These are phyloP conservation scores for Fagopyrum tataricum DNA, from an alignment of 148 eudicot genomes.

Conservation along the genomic window DNA sequence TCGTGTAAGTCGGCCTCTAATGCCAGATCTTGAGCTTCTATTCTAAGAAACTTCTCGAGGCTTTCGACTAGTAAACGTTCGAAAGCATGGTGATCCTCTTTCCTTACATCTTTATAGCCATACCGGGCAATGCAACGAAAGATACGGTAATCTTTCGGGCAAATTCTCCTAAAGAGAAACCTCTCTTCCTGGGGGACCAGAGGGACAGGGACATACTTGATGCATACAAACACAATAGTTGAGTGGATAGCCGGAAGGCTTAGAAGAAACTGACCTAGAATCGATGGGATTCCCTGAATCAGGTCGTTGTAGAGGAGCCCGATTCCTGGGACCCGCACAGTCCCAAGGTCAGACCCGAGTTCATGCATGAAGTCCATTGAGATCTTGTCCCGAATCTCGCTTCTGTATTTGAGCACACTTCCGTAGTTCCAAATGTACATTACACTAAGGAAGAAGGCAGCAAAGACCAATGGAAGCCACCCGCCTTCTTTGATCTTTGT, in stretches of 20 bases:
- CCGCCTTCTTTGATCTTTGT: constrained; percentile 84
- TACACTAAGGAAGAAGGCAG: constrained; percentile 57
- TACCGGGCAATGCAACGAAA: constrained; percentile 86
- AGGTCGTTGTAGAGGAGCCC: constrained; percentile 85
- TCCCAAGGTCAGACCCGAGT: constrained; percentile 75
- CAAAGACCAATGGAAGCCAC: constrained; percentile 91
- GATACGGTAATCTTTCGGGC: constrained; percentile 88
- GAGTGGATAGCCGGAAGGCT: constrained; percentile 91
- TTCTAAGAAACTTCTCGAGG: constrained; percentile 62
- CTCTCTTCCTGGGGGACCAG: constrained; percentile 86
- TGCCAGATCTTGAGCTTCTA: constrained; percentile 62
- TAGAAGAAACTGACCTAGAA: constrained; percentile 68
- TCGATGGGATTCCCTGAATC: constrained; percentile 84
- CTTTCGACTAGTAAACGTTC: constrained; percentile 70
- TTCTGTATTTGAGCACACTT: constrained; percentile 76
- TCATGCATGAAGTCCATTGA: constrained; percentile 74
- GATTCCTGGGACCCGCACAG: constrained; percentile 73
- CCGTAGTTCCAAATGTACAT: constrained; percentile 98
- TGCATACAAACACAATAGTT: constrained; percentile 68
- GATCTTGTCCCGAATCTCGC: constrained; percentile 72
- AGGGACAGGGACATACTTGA: constrained; percentile 80
- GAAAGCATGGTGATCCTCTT: constrained; percentile 78
- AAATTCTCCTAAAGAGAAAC: constrained; percentile 71
- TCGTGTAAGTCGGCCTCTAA: constrained; percentile 47
- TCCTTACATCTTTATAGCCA: constrained; percentile 86